phyloP scores from a whole-genome alignment of 805 yeast species.

The Monosporozyma yasuniensis region DNA sequence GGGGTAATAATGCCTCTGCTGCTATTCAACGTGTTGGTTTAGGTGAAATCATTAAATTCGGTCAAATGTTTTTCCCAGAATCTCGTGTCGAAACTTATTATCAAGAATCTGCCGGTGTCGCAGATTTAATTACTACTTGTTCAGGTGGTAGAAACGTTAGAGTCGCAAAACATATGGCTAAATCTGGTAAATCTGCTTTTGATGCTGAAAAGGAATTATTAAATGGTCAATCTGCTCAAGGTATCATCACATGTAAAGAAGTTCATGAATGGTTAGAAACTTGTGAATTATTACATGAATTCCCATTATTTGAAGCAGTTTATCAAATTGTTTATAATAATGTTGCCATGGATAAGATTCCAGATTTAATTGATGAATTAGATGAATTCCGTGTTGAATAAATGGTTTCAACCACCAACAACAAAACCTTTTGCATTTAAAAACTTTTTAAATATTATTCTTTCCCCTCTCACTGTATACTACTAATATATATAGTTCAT shows the following conservation, averaged over 20 bases:
- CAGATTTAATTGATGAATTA: constrained; percentile 51
- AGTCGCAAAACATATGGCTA: constrained; percentile 81
- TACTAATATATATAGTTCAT: neutral
- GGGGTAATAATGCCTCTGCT: constrained; percentile 99
- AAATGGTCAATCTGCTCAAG: constrained; percentile 96
- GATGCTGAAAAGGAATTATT: constrained; percentile 79
- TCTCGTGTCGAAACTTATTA: constrained; percentile 75
- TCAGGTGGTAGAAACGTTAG: constrained; percentile 95
- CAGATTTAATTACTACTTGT: constrained; percentile 95
- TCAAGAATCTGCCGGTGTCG: constrained; percentile 94
- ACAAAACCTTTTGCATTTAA: neutral
- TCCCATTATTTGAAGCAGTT: constrained; percentile 62
- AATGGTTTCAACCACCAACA: neutral
- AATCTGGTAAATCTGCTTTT: constrained; percentile 63
- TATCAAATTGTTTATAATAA: constrained; percentile 75
- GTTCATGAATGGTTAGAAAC: constrained; percentile 71
- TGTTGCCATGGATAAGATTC: constrained; percentile 66
- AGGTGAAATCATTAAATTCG: constrained; percentile 81
- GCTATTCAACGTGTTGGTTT: constrained; percentile 96
- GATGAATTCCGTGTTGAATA: constrained; percentile 12
- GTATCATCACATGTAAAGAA: constrained; percentile 82
- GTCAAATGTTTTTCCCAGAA: constrained; percentile 69
- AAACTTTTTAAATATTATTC: neutral
- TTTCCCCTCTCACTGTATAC: neutral
- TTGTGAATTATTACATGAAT: constrained; percentile 44